Evolutionary conservation across 768 basidiomycete species (phyloP), one percentile per base, ranked within the genome.

Genomic region (Holtermannia corniformis): DNA sequence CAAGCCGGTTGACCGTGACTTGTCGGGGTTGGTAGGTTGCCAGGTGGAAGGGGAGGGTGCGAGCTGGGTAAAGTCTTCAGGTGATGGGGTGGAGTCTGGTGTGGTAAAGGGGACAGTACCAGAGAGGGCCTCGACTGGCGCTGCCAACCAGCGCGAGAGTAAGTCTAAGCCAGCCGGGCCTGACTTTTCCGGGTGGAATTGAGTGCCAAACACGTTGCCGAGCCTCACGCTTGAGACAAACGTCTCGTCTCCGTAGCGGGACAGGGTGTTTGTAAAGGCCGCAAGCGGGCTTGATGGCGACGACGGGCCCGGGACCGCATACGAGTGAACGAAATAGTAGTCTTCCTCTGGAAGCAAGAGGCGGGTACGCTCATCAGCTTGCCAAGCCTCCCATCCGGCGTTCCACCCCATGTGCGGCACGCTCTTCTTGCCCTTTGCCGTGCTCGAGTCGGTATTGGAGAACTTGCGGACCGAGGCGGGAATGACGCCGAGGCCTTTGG

Each of bases 361-460:
- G 3, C 51, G 23, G 19, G 52, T 42, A 25, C 57, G n/a, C 14
- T 52, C 59, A 26, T 76, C 69, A 47, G 75, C 71, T 47, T 78
- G 75, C 55, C 57, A 67, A 62, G 81, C 69, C 47, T 76, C 70
- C 55, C 65, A 76, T 22, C 82, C 81, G 21, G 80, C 74, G 72
- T 95, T 97, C 93, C 93, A 99, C 48, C 95, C 95, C 74, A 99
- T 97, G 75, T 97, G 93, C 25, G 95, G 95, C 14, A 97, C 93
- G 0, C 86, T 76, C 75, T 96, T 96, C 68, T 84, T 58, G 12
- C 63, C 60, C 42, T 60, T 53, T 13, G 48, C 55, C 16, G 47
- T 47, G 22, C 41, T 80, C 10, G 71, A 56, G 65, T 70, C 70
- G 14, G 58, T 45, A 14, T 58, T 47, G 25, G 54, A 49, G 65